Evolutionary conservation across 371 early-diverging fungal genomes (phyloP).

Genomic region (Mucor circinelloides): DNA sequence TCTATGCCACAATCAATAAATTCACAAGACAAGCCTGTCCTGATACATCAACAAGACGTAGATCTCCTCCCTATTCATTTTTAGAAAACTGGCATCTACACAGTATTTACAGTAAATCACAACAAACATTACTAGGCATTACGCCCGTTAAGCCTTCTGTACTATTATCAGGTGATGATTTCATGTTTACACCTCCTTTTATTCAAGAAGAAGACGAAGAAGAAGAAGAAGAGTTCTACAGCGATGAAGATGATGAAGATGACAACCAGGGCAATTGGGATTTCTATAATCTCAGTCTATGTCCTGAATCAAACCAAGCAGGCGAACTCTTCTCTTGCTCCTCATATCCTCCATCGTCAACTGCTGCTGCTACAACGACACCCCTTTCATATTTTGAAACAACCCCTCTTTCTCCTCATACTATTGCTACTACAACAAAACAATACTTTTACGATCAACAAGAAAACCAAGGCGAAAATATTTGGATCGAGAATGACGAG

Average conservation of each 20-base stretch:
- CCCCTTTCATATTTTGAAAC: conserved; percentile 7
- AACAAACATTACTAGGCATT: conserved; percentile 47
- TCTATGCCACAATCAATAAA: conserved; percentile 50
- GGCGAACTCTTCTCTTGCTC: not conserved
- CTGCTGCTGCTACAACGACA: not conserved
- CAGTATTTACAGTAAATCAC: conserved; percentile 55
- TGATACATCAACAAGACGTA: conserved; percentile 12
- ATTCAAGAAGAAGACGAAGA: conserved; percentile 21
- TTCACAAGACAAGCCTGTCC: conserved; percentile 37
- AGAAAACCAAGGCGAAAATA: conserved; percentile 3
- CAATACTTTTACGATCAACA: conserved; percentile 1
- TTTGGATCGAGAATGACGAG: conserved; percentile 14
- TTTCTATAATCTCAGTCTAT: conserved; percentile 21
- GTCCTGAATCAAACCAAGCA: conserved; percentile 20
- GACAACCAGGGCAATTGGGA: not conserved
- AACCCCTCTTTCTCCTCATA: not conserved
- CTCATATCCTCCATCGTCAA: not conserved
- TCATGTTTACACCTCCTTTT: conserved; percentile 50
- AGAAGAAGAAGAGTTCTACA: conserved; percentile 7
- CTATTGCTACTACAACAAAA: not conserved
- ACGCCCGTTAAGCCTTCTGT: conserved; percentile 39
- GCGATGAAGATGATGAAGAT: conserved; percentile 8
- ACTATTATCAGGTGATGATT: conserved; percentile 46
- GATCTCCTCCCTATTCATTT: conserved; percentile 40
- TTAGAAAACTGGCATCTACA: conserved; percentile 47